Evolutionary conservation across 2,329 filamentous ascomycete genomes (phyloP), one percentile per base, ranked within the genome.

Genomic region (Sordariomycetes sp.): DNA sequence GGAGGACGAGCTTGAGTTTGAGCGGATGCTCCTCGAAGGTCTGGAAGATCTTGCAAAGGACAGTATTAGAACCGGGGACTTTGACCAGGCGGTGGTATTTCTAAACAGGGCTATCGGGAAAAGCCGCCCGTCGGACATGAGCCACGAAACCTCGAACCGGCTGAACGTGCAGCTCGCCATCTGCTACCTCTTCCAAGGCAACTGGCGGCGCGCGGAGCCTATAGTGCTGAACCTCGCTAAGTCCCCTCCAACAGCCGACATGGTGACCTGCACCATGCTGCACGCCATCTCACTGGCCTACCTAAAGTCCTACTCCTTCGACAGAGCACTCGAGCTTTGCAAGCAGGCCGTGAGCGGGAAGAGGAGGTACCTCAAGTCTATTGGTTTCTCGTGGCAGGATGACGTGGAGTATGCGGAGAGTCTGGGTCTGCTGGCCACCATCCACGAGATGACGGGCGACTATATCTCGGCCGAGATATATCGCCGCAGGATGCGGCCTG

Each of bases 381-480:
- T 59, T 7, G 53, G 40, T 10, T 54, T 59, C 1, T 34, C 60
- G 24, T 59, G 46, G 48, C 28, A 55, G 12, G 62, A 22, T 3
- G 34, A 18, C n/a, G 8, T 1, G 12, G 53, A 67, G 40, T 63
- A 62, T 25, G 59, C 60, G 18, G 58, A 64, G 12, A 65, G 64
- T 4, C 51, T 66, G 16, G 66, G 63, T 0, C 59, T 68, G 10
- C 58, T 65, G 14, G 65, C 62, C 11, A 65, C 59, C 6, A 66
- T 67, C 7, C 64, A 62, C 24, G 59, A 67, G 6, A 61, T 63
- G 34, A 61, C 60, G 10, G 65, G 64, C 24, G 64, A 66, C 32
- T 62, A 60, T 40, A 60, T 66, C 32, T 61, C 60, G 14, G 66
- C 64, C 4, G 64, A 66, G 48, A 62, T 64, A 11, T 61, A 64